Evolutionary conservation across 176 grass and related monocot genomes (phyloP).

Genomic region (Zizania latifolia): DNA sequence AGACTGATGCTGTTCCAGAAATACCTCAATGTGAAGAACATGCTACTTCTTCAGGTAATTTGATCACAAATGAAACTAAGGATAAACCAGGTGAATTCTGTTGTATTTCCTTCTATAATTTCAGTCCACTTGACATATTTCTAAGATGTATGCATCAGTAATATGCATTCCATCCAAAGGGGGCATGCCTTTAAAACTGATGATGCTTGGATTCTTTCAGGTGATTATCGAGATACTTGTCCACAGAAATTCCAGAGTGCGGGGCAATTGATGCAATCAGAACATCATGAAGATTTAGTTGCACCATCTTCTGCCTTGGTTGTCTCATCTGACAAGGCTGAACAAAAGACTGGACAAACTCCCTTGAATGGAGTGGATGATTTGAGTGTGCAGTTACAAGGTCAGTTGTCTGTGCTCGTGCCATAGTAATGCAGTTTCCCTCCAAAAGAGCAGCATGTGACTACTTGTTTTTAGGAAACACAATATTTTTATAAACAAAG

Average conservation of each 20-base stretch:
- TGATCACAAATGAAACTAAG: constrained; percentile 20
- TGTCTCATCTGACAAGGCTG: constrained; percentile 2
- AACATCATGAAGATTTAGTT: constrained; percentile 11
- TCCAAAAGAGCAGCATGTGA: not conserved
- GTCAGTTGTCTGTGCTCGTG: constrained; percentile 34
- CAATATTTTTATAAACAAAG: not conserved
- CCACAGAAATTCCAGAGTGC: constrained; percentile 10
- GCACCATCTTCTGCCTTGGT: not conserved
- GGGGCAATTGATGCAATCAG: constrained; percentile 9
- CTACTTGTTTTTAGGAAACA: not conserved
- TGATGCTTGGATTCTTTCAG: constrained; percentile 1
- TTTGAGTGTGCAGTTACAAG: constrained; percentile 31
- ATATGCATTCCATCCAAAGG: not conserved
- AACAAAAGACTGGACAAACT: not conserved
- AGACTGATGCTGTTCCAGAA: constrained; percentile 30
- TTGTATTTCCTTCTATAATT: not conserved
- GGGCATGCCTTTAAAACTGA: constrained; percentile 16
- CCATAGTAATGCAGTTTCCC: constrained; percentile 11
- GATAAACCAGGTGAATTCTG: constrained; percentile 54
- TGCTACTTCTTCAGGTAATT: constrained; percentile 25
- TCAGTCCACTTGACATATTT: not conserved
- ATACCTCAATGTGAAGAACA: constrained; percentile 15
- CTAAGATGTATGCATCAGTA: not conserved
- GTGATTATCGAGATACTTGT: constrained; percentile 19
- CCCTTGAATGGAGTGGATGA: constrained; percentile 1